These are phyloP conservation scores for Lophiotrema nucula DNA, from an alignment of 495 filamentous ascomycete species.

Conservation along the genomic window DNA sequence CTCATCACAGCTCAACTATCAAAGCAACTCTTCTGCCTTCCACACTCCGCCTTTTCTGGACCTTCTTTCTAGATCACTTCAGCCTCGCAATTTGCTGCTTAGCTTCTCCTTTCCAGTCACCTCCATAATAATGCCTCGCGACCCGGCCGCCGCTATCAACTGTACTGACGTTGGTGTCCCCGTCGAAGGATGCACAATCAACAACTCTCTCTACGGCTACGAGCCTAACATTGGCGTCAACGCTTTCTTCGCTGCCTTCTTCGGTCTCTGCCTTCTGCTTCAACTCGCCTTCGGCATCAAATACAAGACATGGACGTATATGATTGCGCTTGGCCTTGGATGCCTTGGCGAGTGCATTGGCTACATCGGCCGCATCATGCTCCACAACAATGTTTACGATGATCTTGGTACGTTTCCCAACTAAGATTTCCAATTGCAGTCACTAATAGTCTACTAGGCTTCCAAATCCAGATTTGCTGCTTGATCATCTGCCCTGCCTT, in stretches of 20 bases:
- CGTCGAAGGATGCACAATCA: slow-evolving; percentile 7
- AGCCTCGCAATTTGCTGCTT: background rate
- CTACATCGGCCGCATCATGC: slow-evolving; percentile 47
- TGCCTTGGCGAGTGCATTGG: slow-evolving; percentile 46
- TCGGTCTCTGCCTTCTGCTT: slow-evolving; percentile 20
- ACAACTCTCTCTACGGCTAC: slow-evolving; percentile 29
- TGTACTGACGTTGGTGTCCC: background rate
- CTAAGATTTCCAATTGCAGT: no score
- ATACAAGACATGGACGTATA: slow-evolving; percentile 41
- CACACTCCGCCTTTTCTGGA: background rate
- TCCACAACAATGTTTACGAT: slow-evolving; percentile 45
- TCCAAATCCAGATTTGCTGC: slow-evolving; percentile 46
- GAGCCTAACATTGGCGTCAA: slow-evolving; percentile 24
- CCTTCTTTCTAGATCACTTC: background rate
- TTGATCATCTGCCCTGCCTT: slow-evolving; percentile 58
- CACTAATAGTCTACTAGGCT: slow-evolving; percentile 2
- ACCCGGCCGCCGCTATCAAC: background rate
- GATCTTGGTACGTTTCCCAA: slow-evolving; percentile 19
- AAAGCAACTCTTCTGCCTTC: no score
- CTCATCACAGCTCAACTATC: background rate
- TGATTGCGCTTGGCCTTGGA: slow-evolving; percentile 44
- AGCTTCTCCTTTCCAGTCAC: background rate
- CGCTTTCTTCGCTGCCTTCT: slow-evolving; percentile 29
- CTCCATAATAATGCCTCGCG: background rate
- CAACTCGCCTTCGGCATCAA: slow-evolving; percentile 26